Evolutionary conservation across 768 basidiomycete species (phyloP), one percentile per base, ranked within the genome.

Genomic region (Termitomyces heimii): DNA sequence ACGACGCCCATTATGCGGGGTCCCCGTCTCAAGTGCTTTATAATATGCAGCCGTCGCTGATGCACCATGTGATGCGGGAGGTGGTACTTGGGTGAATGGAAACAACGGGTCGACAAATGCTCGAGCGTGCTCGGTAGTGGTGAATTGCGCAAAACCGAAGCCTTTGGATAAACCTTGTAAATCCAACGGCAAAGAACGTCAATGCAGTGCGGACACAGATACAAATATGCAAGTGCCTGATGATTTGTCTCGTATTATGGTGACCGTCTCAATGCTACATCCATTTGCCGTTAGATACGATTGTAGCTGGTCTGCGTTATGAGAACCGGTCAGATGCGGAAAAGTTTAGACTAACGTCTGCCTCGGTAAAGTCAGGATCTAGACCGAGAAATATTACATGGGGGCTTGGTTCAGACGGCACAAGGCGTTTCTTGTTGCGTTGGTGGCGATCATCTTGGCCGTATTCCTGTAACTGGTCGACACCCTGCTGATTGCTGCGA

Each of bases 101-200:
- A 89, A 97, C 50, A 88, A 81, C 39, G 92, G 89, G 62, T 92
- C 87, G 69, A 99, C 87, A 69, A 98, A 98, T 13, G 89, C 85
- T 54, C 88, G 85, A 20, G 97, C 95, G 57, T 92, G 91, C 64
- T 92, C 91, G 56, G 88, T 78, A 62, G 79, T 86, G 43, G 87
- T 75, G 71, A 99, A 99, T 73, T 94, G 91, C 65, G 93, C 95
- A 72, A 99, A 99, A 57, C 94, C 97, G 69, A 98, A 98, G 67
- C 92, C 90, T 74, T 96, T 96, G 55, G 95, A 95, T 60, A 81
- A 75, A 85, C 92, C 92, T 94, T 86, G 73, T 75, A 83, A 83
- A 83, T 81, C 77, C 75, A 84, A 84, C 60, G 73, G 75, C 78
- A 77, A 80, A 76, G 72, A 76, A 85, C 71, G 87, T 90, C 76